Percentiles rank a stretch among this genome's conserved stretches.
These are phyloP conservation scores for Holtermannia corniformis DNA, from an alignment of 768 basidiomycete genomes.

Conservation along the genomic window DNA sequence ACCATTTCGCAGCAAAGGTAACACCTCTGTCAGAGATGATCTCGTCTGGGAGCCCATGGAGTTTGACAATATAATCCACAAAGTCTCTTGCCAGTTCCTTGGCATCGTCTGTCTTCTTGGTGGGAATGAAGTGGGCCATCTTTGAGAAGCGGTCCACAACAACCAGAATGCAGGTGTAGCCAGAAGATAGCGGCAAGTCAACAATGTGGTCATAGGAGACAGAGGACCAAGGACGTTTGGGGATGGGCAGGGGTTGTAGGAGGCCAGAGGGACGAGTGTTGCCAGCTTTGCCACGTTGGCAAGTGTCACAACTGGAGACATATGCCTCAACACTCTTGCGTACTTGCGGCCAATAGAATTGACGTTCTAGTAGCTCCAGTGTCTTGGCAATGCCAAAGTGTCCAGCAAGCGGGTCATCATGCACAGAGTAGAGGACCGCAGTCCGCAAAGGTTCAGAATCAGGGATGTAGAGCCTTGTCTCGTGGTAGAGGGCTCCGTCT, in stretches of 20 bases:
- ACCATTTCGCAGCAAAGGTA: slow-evolving; percentile 36
- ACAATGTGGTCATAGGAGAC: slow-evolving; percentile 38
- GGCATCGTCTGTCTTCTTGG: slow-evolving; percentile 5
- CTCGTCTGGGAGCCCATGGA: slow-evolving; percentile 26
- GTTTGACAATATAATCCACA: slow-evolving; percentile 5
- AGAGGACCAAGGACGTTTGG: slow-evolving; percentile 31
- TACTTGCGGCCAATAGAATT: slow-evolving; percentile 46
- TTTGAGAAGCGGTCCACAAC: slow-evolving; percentile 44
- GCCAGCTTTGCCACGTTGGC: slow-evolving; percentile 37
- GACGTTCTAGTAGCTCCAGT: slow-evolving; percentile 29
- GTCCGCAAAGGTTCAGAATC: slow-evolving; percentile 11
- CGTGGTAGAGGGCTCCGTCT: not conserved
- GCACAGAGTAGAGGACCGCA: slow-evolving; percentile 30
- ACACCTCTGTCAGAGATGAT: slow-evolving; percentile 34
- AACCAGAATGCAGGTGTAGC: slow-evolving; percentile 41
- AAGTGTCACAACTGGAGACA: slow-evolving; percentile 42
- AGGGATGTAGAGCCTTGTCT: not conserved
- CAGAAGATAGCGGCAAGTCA: slow-evolving; percentile 15
- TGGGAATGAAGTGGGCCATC: slow-evolving; percentile 45
- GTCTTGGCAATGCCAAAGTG: slow-evolving; percentile 44
- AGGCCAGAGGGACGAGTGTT: slow-evolving; percentile 43
- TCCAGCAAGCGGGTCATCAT: slow-evolving; percentile 43
- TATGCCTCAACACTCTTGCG: slow-evolving; percentile 33
- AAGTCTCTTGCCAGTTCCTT: slow-evolving; percentile 30
- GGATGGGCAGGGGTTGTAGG: slow-evolving; percentile 25